These are phyloP conservation scores for Saccharomyces jurei DNA, from an alignment of 805 yeast genomes.

Conservation along the genomic window DNA sequence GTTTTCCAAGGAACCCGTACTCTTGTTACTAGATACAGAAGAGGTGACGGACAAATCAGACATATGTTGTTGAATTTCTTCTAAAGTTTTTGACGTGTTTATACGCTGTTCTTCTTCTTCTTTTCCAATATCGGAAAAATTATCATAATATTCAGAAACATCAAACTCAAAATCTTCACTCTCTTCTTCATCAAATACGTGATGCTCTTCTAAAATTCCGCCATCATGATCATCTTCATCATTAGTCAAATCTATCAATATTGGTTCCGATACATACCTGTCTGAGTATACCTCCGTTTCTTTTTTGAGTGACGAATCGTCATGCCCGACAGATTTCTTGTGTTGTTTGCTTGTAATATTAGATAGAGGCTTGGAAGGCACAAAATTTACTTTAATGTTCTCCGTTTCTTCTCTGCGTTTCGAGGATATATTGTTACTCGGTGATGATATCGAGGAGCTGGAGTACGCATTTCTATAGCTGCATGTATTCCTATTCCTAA, in stretches of 20 bases:
- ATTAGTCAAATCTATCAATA: constrained; percentile 13
- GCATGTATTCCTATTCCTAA: constrained; percentile 18
- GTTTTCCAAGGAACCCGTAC: background rate
- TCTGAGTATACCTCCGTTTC: background rate
- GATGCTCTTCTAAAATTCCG: background rate
- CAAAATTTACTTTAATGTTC: constrained; percentile 15
- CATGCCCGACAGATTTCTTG: background rate
- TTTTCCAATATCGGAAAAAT: background rate
- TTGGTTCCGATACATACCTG: background rate
- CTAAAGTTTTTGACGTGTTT: background rate
- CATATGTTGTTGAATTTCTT: constrained; percentile 1
- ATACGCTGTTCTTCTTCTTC: background rate
- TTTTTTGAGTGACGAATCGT: background rate
- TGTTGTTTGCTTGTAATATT: background rate
- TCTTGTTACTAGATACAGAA: background rate
- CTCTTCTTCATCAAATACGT: background rate
- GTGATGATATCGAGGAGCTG: constrained; percentile 1
- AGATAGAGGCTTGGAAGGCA: constrained; percentile 23
- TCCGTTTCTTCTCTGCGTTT: background rate
- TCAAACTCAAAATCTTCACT: constrained; percentile 4
- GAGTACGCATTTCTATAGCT: constrained; percentile 2
- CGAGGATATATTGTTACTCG: background rate
- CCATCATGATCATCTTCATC: constrained; percentile 7
- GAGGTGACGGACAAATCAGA: constrained; percentile 3
- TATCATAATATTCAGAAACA: constrained; percentile 5